A percentile compares a stretch with the other conserved stretches of the same genome.
These are phyloP conservation scores for Pluteus cervinus DNA, from an alignment of 768 basidiomycete genomes.

Conservation along the genomic window DNA sequence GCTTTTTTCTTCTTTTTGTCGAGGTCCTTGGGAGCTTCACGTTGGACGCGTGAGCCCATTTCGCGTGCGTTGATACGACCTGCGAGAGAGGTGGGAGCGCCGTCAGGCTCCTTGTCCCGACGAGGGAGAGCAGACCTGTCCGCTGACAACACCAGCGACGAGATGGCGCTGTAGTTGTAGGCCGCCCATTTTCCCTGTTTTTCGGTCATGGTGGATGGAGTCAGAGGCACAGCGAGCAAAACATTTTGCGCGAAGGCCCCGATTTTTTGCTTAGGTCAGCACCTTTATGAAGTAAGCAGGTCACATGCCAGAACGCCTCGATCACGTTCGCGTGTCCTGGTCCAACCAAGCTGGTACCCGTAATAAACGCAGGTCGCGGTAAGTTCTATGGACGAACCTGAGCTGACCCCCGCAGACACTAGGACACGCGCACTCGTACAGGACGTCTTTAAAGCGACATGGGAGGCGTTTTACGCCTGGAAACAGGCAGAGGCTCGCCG, in stretches of 20 bases:
- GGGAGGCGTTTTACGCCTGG: constrained; percentile 18
- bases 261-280: too few species aligned
- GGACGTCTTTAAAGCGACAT: constrained; percentile 9
- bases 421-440: too few species aligned
- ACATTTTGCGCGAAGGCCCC: not conserved
- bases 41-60: constrained; percentile 89
- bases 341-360: too few species aligned
- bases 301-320: too few species aligned
- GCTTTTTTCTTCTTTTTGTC: constrained; percentile 94
- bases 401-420: too few species aligned
- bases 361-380: too few species aligned
- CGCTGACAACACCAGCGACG: constrained; percentile 91
- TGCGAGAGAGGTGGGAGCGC: constrained; percentile 87
- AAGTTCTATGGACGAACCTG: too few species aligned
- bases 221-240: not conserved
- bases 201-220: constrained; percentile 21
- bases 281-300: too few species aligned
- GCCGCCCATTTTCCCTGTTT: constrained; percentile 60
- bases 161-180: constrained; percentile 96
- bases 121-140: constrained; percentile 75
- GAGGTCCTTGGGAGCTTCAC: constrained; percentile 79
- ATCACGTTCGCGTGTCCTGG: too few species aligned
- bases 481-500: constrained; percentile 13
- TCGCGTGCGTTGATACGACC: constrained; percentile 85
- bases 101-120: constrained; percentile 94